Conservation (phyloP, 1,139 yeast genomes). For the Geotrichum carabidarum region DNA sequence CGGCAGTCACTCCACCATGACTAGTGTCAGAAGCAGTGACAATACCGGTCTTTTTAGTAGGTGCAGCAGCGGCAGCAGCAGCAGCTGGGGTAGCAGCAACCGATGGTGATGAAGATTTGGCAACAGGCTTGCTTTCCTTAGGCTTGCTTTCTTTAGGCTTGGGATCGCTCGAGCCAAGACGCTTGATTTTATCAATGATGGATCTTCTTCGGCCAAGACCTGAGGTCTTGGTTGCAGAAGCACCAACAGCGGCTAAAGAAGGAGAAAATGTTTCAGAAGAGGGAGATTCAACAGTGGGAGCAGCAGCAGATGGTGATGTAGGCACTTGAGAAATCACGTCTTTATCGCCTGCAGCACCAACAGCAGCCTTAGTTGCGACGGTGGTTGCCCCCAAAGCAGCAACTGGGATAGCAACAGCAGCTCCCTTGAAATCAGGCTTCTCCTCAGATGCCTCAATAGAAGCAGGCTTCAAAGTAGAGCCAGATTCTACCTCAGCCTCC, state of each 20-base stretch:
- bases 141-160: background rate
- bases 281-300: background rate
- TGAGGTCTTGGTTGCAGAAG: background rate
- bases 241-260: background rate
- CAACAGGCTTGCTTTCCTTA: background rate
- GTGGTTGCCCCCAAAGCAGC: background rate
- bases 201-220: constrained; percentile 1
- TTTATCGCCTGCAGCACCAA: background rate
- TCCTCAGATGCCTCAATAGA: too few species aligned
- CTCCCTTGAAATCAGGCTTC: too few species aligned
- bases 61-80: background rate
- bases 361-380: background rate
- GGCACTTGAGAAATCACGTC: background rate
- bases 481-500: too few species aligned
- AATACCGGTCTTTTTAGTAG: constrained; percentile 4
- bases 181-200: constrained; percentile 6
- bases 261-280: background rate
- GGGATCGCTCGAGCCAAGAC: background rate
- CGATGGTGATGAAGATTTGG: background rate
- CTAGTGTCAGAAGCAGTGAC: constrained; percentile 5
- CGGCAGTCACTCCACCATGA: constrained; percentile 15
- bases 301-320: background rate
- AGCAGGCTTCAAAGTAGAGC: too few species aligned
- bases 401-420: too few species aligned
- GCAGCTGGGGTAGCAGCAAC: constrained; percentile 5